Evolutionary conservation across 169 alveolate genomes (phyloP).

Genomic region (Plasmodium inui): DNA sequence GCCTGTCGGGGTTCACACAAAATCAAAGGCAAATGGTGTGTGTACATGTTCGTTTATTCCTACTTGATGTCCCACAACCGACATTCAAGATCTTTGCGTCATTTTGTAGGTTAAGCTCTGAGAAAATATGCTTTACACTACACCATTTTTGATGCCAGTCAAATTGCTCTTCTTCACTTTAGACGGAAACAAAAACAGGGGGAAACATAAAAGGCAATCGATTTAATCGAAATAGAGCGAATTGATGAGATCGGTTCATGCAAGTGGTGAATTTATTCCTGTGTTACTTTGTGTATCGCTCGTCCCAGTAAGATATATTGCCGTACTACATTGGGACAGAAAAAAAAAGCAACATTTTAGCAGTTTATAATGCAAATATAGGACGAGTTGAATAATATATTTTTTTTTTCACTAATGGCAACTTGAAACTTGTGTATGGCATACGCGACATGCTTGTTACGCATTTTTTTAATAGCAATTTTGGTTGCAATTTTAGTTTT

Average conservation of each 20-base stretch:
- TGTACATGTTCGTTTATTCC: not conserved
- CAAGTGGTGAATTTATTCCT: not conserved
- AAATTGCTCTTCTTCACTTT: conserved; percentile 75
- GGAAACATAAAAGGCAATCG: not conserved
- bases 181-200: not conserved
- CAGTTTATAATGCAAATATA: not conserved
- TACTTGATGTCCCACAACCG: conserved; percentile 76
- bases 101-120: conserved; percentile 41
- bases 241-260: not conserved
- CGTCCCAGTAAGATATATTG: conserved; percentile 72
- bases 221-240: not conserved
- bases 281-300: conserved; percentile 72
- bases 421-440: not conserved
- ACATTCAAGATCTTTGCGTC: conserved; percentile 62
- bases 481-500: not conserved
- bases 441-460: not conserved
- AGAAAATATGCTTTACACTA: conserved; percentile 68
- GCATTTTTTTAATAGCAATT: conserved; percentile 7
- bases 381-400: not conserved
- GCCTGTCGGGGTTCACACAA: not conserved
- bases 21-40: not conserved
- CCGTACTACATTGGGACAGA: conserved; percentile 48
- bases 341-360: not conserved
- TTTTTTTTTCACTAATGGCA: not conserved
- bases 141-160: conserved; percentile 76